Conservation (phyloP, 1,284 basidiomycete species). For the Psilocybe mexicana region DNA sequence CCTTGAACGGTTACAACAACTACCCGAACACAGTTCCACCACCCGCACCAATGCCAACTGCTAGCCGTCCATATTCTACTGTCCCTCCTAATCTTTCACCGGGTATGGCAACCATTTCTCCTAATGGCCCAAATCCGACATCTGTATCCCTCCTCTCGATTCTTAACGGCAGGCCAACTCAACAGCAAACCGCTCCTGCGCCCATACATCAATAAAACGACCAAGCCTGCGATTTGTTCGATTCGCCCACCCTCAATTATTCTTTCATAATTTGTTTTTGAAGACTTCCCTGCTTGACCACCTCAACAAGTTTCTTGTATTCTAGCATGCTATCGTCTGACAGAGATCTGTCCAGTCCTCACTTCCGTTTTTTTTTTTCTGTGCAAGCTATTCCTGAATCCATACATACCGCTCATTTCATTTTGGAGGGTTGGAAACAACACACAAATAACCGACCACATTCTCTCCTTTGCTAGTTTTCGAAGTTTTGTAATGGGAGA, state of each 20-base stretch:
- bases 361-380: neutral
- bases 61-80: conserved; percentile 12
- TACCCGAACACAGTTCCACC: conserved; percentile 9
- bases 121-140: conserved; percentile 15
- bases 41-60: conserved; percentile 6
- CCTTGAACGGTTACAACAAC: conserved; percentile 9
- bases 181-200: conserved; percentile 7
- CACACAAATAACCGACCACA: neutral
- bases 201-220: conserved; percentile 12
- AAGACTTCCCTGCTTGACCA: neutral
- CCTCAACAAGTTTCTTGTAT: conserved; percentile 1
- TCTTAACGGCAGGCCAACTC: conserved; percentile 25
- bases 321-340: conserved; percentile 4
- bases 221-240: neutral
- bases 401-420: neutral
- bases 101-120: conserved; percentile 8
- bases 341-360: conserved; percentile 8
- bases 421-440: neutral
- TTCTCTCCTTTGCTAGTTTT: conserved; percentile 2
- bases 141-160: conserved; percentile 32
- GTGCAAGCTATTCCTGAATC: neutral
- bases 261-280: neutral
- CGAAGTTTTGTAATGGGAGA: conserved; percentile 7
- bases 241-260: neutral
- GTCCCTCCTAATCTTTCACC: conserved; percentile 7